Evolutionary conservation across 345 rosid species (phyloP).

Genomic region (Odontarrhena argentea): DNA sequence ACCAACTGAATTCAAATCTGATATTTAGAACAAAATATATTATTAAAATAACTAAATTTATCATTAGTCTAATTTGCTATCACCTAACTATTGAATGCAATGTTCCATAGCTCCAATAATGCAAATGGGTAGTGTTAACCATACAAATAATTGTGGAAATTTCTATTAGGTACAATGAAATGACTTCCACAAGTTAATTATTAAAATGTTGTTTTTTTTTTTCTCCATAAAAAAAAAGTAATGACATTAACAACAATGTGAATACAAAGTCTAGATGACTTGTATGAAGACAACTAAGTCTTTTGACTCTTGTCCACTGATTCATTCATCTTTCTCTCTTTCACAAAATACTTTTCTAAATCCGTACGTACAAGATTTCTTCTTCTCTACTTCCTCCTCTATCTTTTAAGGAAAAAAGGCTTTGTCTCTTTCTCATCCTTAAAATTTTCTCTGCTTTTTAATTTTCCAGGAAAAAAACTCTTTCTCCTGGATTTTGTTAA

Average conservation of each 20-base stretch:
- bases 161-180: no score
- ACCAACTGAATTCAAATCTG: no score
- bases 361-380: conserved; percentile 30
- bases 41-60: no score
- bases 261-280: conserved; percentile 10
- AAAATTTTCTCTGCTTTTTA: conserved; percentile 17
- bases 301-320: not conserved
- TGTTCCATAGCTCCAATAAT: no score
- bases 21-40: no score
- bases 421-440: conserved; percentile 19
- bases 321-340: not conserved
- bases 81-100: no score
- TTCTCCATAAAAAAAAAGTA: no score
- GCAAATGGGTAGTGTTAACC: no score
- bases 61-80: no score
- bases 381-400: conserved; percentile 12
- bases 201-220: no score
- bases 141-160: no score
- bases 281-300: conserved; percentile 4
- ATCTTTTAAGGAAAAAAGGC: not conserved
- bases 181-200: no score
- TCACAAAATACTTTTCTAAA: not conserved
- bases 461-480: conserved; percentile 28
- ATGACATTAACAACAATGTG: not conserved
- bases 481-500: not conserved